Conservation (phyloP, 192 early-diverging fungal genomes). For the Endogone sp. region DNA sequence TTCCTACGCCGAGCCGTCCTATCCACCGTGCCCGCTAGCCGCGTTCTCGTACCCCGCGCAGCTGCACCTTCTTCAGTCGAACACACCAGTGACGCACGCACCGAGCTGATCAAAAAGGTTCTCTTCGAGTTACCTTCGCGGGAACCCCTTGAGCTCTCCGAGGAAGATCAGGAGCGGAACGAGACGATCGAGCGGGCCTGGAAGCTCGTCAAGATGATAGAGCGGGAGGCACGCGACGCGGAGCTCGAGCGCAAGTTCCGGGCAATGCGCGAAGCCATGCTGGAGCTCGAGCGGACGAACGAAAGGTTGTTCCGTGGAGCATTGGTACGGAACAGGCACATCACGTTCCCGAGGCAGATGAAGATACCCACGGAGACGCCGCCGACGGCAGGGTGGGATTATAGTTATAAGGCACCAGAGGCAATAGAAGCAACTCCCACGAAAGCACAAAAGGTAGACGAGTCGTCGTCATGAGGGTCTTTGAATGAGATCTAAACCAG, state of each 20-base stretch:
- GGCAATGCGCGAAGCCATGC: constrained; percentile 61
- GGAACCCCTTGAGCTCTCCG: constrained; percentile 28
- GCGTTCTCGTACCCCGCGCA: background rate
- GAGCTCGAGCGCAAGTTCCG: constrained; percentile 54
- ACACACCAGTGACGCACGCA: constrained; percentile 51
- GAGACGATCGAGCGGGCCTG: constrained; percentile 71
- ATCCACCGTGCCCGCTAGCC: background rate
- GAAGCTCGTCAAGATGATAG: constrained; percentile 51
- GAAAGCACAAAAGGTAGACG: background rate
- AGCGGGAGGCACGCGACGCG: constrained; percentile 38
- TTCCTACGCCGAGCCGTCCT: background rate
- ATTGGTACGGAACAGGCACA: constrained; percentile 48
- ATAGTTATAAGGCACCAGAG: constrained; percentile 33
- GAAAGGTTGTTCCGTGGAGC: constrained; percentile 60
- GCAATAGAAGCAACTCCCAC: background rate
- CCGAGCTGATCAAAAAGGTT: constrained; percentile 69
- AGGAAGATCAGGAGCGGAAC: constrained; percentile 58
- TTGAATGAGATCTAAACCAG: background rate
- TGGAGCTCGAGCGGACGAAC: constrained; percentile 57
- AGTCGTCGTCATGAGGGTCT: background rate
- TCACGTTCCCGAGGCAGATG: constrained; percentile 67
- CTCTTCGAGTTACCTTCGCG: constrained; percentile 59
- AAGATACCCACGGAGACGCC: constrained; percentile 76
- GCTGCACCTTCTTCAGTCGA: constrained; percentile 15
- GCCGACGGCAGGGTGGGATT: constrained; percentile 65